These are phyloP conservation scores for Globisporangium viniferum DNA, from an alignment of 352 stramenopile species.

Conservation along the genomic window DNA sequence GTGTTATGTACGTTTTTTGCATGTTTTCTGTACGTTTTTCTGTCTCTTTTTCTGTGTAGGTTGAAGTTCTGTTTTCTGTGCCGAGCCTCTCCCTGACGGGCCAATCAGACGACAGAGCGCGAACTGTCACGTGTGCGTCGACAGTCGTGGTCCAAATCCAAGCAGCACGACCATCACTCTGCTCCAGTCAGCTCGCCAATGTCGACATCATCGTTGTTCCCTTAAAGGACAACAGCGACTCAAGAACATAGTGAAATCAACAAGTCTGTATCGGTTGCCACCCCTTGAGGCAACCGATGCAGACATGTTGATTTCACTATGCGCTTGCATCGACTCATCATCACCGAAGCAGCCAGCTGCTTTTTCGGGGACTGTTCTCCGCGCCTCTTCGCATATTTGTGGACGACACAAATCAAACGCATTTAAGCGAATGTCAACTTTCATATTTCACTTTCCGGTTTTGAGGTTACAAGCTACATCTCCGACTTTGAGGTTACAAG, in stretches of 20 bases:
- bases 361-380: not conserved
- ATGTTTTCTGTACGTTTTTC: too few species aligned
- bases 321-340: too few species aligned
- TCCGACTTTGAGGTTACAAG: too few species aligned
- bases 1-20: too few species aligned
- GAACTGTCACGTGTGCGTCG: slow-evolving; percentile 1
- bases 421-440: not conserved
- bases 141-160: not conserved
- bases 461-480: not conserved
- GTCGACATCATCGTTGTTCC: not conserved
- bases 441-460: not conserved
- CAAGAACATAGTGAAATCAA: too few species aligned
- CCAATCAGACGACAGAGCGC: slow-evolving; percentile 3
- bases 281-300: too few species aligned
- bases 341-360: too few species aligned
- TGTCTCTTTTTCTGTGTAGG: not conserved
- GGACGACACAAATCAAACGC: not conserved
- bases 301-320: too few species aligned
- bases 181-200: too few species aligned
- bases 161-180: not conserved
- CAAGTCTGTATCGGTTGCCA: too few species aligned
- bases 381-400: not conserved
- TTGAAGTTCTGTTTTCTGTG: slow-evolving; percentile 13
- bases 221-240: too few species aligned
- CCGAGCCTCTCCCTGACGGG: not conserved